Evolutionary conservation across 148 eudicot genomes (phyloP).

Genomic region (Agrostemma githago): DNA sequence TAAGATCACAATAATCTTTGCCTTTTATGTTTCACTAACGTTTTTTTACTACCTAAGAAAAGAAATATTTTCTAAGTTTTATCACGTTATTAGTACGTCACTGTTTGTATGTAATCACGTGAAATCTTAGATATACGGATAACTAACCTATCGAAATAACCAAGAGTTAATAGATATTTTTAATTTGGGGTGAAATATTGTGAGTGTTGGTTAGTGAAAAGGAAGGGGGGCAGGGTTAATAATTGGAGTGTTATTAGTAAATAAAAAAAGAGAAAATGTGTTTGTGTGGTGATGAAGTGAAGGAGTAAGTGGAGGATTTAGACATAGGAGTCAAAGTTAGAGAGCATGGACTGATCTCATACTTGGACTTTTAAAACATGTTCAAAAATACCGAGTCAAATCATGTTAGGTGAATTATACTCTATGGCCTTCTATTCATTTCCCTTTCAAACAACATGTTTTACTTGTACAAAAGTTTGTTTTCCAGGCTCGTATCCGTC

Average conservation of each 20-base stretch:
- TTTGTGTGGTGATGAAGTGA: not conserved
- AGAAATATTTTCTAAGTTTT: no score
- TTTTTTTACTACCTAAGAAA: no score
- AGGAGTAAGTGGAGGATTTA: slow-evolving; percentile 13
- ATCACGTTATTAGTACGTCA: no score
- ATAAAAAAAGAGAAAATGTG: no score
- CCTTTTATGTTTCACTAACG: no score
- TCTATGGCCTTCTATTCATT: not conserved
- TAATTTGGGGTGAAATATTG: not conserved
- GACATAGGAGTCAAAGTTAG: not conserved
- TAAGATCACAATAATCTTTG: no score
- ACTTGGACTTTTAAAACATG: not conserved
- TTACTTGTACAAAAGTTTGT: no score
- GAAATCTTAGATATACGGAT: no score
- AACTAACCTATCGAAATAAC: no score
- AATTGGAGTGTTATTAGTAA: not conserved
- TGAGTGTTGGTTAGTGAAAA: slow-evolving; percentile 24
- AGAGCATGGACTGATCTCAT: not conserved
- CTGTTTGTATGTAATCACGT: no score
- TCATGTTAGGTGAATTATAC: slow-evolving; percentile 3
- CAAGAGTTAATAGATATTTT: no score
- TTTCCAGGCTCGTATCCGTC: no score
- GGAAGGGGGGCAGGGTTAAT: not conserved
- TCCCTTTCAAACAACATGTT: not conserved
- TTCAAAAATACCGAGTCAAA: not conserved